Percentiles rank a stretch among this genome's conserved stretches.
Evolutionary conservation across 1,284 basidiomycete genomes (phyloP).

Genomic region (Ustilago esculenta): DNA sequence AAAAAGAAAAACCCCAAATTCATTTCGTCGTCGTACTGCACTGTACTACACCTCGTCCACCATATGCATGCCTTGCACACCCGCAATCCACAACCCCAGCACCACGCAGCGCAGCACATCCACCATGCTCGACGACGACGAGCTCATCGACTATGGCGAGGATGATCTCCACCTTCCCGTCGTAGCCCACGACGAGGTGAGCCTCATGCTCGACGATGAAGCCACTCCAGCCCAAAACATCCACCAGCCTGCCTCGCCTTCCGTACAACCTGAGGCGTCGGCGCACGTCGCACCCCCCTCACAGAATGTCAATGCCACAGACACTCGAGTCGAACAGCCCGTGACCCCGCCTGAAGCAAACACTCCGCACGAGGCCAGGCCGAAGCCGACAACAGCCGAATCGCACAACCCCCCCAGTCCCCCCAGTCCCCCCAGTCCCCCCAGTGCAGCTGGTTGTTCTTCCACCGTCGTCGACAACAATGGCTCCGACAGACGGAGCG

Average conservation of each 20-base stretch:
- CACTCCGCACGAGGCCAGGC: no score
- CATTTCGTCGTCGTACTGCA: neutral
- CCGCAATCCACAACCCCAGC: no score
- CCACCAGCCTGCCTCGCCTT: neutral
- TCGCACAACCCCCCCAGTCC: no score
- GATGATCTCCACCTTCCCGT: conserved; percentile 30
- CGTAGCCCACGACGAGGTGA: conserved; percentile 29
- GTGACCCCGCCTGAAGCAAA: no score
- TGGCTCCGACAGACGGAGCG: neutral
- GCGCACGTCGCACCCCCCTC: no score
- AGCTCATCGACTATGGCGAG: conserved; percentile 47
- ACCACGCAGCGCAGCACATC: no score
- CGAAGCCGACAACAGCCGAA: no score
- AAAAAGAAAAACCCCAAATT: conserved; percentile 1
- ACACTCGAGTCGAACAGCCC: no score
- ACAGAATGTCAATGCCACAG: no score
- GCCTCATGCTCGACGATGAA: conserved; percentile 24
- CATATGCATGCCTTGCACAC: no score
- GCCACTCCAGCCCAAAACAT: neutral
- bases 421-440: neutral
- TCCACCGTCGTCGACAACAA: neutral
- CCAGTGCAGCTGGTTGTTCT: neutral
- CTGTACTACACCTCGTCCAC: no score
- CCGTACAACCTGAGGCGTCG: no score
- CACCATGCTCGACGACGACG: conserved; percentile 44